These are phyloP conservation scores for Taphrina deformans DNA, from an alignment of 1,139 yeast species.

Conservation along the genomic window DNA sequence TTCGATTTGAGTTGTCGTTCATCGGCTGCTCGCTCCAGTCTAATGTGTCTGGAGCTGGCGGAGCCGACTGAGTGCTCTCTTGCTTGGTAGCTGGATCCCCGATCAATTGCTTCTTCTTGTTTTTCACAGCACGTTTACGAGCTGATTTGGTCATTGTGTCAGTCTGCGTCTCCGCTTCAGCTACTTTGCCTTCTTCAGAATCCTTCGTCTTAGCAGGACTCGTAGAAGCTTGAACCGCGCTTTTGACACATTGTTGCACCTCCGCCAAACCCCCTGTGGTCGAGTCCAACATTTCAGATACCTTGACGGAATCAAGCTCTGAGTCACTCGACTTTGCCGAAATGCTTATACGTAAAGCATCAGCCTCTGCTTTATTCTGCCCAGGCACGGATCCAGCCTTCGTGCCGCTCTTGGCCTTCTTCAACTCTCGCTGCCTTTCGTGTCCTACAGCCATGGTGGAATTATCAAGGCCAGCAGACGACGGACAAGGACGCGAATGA, in stretches of 20 bases:
- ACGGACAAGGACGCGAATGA: slow-evolving; percentile 3
- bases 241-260: too few species aligned
- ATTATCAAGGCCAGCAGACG: neutral
- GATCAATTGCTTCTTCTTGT: neutral
- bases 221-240: too few species aligned
- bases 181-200: neutral
- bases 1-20: neutral
- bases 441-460: neutral
- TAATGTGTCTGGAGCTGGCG: neutral
- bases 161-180: neutral
- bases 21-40: neutral
- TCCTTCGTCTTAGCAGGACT: too few species aligned
- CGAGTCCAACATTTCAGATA: slow-evolving; percentile 2
- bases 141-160: slow-evolving; percentile 6
- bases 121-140: neutral
- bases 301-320: neutral
- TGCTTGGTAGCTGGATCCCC: neutral
- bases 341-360: neutral
- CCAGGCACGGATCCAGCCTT: neutral
- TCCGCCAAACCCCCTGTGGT: slow-evolving; percentile 7
- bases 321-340: slow-evolving; percentile 8
- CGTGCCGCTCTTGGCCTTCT: neutral
- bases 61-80: neutral
- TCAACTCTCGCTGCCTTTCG: neutral
- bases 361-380: neutral